Conservation (phyloP, 805 yeast species). For the Starmerella gropengiesseri region DNA sequence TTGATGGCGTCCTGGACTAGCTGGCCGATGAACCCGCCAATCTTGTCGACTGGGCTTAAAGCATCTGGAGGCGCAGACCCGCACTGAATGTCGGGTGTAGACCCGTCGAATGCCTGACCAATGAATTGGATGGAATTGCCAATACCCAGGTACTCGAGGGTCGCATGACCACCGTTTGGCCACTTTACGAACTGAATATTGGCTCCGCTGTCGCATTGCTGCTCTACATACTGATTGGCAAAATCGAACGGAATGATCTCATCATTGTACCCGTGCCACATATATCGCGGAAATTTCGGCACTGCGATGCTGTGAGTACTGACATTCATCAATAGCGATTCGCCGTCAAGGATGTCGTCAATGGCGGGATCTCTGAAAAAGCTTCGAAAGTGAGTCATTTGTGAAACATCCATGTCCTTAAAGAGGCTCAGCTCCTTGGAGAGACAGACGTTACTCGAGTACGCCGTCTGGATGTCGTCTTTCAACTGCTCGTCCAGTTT, state of each 20-base stretch:
- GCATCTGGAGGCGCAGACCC: conserved; percentile 3
- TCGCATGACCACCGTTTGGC: conserved; percentile 3
- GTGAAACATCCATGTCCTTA: not conserved
- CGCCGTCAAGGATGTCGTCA: not conserved
- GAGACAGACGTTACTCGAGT: not conserved
- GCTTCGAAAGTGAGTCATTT: not conserved
- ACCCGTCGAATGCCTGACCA: conserved; percentile 10
- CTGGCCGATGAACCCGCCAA: conserved; percentile 7
- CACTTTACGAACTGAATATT: conserved; percentile 6
- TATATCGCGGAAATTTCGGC: conserved; percentile 23
- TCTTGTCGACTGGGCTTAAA: not conserved
- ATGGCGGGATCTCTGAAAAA: not conserved
- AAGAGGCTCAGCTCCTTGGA: not conserved
- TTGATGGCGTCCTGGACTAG: conserved; percentile 1
- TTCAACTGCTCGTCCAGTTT: too few species aligned
- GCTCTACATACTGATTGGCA: conserved; percentile 14
- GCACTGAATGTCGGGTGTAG: conserved; percentile 6
- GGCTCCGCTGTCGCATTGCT: conserved; percentile 11
- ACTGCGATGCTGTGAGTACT: conserved; percentile 10
- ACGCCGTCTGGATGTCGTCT: too few species aligned
- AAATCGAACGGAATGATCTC: conserved; percentile 20
- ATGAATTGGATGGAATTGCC: conserved; percentile 14
- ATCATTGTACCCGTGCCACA: conserved; percentile 23
- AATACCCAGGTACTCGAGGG: conserved; percentile 5
- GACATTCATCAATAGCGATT: conserved; percentile 1